Evolutionary conservation across 1,284 basidiomycete genomes (phyloP).

Genomic region (Meripilus lineatus): DNA sequence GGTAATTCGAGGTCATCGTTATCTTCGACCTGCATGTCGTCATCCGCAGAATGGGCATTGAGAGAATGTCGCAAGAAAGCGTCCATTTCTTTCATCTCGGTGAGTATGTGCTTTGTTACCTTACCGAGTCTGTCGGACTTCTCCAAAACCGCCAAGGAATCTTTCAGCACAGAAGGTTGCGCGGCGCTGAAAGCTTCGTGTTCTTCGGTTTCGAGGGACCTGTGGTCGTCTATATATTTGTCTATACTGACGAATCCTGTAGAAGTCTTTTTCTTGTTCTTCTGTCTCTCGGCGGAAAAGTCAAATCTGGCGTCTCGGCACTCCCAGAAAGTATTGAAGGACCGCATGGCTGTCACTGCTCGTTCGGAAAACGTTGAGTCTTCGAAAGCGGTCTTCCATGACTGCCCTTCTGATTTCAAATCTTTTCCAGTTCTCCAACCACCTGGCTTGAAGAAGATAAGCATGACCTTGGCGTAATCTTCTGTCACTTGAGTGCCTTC

Average conservation of each 20-base stretch:
- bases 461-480: constrained; percentile 4
- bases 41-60: no score
- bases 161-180: neutral
- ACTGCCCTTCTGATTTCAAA: constrained; percentile 7
- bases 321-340: constrained; percentile 20
- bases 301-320: constrained; percentile 22
- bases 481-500: constrained; percentile 1
- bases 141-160: no score
- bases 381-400: constrained; percentile 15
- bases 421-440: constrained; percentile 10
- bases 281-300: constrained; percentile 13
- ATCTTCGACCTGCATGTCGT: no score
- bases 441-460: constrained; percentile 7
- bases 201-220: neutral
- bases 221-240: no score
- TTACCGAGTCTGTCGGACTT: no score
- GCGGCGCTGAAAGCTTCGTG: neutral
- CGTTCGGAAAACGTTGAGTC: constrained; percentile 10
- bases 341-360: constrained; percentile 12
- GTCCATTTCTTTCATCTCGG: no score
- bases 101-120: no score
- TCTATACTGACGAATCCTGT: no score
- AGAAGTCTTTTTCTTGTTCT: neutral
- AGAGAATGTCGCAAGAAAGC: no score
- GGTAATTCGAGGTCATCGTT: no score